These are phyloP conservation scores for Fusarium sterilihyphosum DNA, from an alignment of 2,329 filamentous ascomycete genomes.

Conservation along the genomic window DNA sequence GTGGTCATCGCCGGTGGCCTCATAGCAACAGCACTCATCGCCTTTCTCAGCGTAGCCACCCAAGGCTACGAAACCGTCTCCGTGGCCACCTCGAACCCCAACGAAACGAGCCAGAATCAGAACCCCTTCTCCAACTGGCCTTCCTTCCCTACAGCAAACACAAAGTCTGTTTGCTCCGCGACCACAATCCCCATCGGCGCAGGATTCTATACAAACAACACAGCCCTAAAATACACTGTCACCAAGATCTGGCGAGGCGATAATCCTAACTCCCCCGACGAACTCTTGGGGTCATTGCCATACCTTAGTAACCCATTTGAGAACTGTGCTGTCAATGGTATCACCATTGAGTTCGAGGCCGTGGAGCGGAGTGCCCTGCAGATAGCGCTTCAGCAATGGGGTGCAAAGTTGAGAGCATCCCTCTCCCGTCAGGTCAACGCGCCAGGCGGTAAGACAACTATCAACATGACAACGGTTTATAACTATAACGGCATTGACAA, in stretches of 20 bases:
- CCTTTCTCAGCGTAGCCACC: background rate
- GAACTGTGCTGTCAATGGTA: background rate
- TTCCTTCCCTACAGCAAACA: background rate
- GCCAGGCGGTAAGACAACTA: background rate
- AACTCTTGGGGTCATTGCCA: background rate
- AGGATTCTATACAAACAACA: background rate
- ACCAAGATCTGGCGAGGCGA: background rate
- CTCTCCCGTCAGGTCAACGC: background rate
- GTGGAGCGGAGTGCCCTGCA: background rate
- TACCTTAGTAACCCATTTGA: background rate
- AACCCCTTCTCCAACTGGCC: background rate
- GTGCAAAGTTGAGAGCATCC: background rate
- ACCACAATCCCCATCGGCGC: background rate
- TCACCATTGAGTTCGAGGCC: background rate
- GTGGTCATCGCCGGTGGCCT: fast-evolving
- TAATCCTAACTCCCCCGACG: background rate
- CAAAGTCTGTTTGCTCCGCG: background rate
- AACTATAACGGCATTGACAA: background rate
- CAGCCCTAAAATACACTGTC: background rate
- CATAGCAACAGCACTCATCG: background rate
- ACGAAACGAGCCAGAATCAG: background rate
- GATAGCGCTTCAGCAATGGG: background rate
- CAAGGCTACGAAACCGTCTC: background rate
- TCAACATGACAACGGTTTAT: background rate
- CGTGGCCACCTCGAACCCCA: background rate